Base-by-base conservation (phyloP, 2,329 filamentous ascomycete genomes). In the Arthrinium puccinioides region DNA sequence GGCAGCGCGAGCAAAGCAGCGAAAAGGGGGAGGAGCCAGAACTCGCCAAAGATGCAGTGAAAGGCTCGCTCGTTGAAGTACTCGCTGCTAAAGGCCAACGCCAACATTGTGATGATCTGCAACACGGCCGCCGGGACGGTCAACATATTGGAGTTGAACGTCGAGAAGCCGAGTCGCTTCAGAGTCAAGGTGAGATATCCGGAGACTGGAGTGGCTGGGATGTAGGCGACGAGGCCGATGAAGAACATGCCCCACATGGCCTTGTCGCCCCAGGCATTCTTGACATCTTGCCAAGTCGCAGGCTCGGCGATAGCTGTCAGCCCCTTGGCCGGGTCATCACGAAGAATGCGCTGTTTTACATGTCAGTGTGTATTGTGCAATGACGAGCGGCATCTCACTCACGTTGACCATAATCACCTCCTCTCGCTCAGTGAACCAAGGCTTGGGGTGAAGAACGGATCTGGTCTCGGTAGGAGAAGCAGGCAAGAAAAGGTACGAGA, bases 361-460 rank as follows among this genome's bases (percentile, higher is more conserved):
- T n/a, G 15, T 44, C n/a, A 43, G 40, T 37, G 14, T n/a, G 21
- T 11, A 20, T 4, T 9, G 10, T 4, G 11, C 4, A 11, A 9
- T 9, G 7, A 23, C 7, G 5, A 23, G n/a, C n/a, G 26, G 11
- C 10, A 13, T 8, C 18, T n/a, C 7, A 25, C 39, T 41, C 21
- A 41, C 39, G 50, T 84, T 85, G 14, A 82, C 70, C 71, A 85
- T 77, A 49, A 85, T 84, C 39, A 76, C 72, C 49, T 85, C 81
- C 51, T 86, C 77, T 2, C 66, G 66, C 50, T 83, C 80, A 3
- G 63, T 74, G 54, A 82, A 83, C 80, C 80, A 82, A 5, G 81
- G 52, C 28, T 76, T 76, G 3, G 76, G 72, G 31, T 74, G 76
- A 43, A 86, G 70, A 30, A 67, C 57, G 15, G 72, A 70, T 9